Percentiles rank a stretch among this genome's conserved stretches.
These are phyloP conservation scores for Hibiscus mutabilis DNA, from an alignment of 345 rosid genomes.

Conservation along the genomic window DNA sequence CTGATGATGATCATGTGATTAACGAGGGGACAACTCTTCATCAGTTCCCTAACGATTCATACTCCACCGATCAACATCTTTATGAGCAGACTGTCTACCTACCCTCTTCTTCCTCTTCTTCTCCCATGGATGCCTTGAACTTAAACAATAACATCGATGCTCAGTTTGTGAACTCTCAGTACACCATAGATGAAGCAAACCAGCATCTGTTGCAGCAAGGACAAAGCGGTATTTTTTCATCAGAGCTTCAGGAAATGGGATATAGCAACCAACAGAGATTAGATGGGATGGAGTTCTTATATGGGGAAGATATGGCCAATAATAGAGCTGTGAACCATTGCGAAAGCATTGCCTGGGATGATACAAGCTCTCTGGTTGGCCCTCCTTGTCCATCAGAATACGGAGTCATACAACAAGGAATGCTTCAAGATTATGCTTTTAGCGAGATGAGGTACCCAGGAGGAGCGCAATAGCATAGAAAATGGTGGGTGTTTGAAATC, in stretches of 20 bases:
- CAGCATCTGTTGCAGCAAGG: conserved; percentile 24
- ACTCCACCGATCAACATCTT: not conserved
- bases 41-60: conserved; percentile 19
- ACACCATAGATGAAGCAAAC: conserved; percentile 14
- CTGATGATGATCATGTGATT: conserved; percentile 15
- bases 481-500: not conserved
- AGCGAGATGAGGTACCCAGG: conserved; percentile 21
- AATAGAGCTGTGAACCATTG: conserved; percentile 5
- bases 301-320: conserved; percentile 20
- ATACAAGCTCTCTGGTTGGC: conserved; percentile 16
- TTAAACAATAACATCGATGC: conserved; percentile 2
- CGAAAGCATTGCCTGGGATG: conserved; percentile 20
- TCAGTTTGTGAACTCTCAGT: conserved; percentile 18
- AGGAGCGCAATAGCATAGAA: conserved; percentile 13
- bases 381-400: conserved; percentile 21
- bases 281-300: conserved; percentile 42
- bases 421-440: conserved; percentile 19
- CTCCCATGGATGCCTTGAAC: conserved; percentile 15
- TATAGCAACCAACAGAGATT: conserved; percentile 20
- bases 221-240: conserved; percentile 16
- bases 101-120: conserved; percentile 12
- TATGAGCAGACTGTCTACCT: conserved; percentile 18
- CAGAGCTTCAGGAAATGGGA: conserved; percentile 25
- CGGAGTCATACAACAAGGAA: conserved; percentile 20
- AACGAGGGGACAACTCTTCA: not conserved